phyloP scores from a whole-genome alignment of 129 eudicot species.

The Escallonia herrerae region DNA sequence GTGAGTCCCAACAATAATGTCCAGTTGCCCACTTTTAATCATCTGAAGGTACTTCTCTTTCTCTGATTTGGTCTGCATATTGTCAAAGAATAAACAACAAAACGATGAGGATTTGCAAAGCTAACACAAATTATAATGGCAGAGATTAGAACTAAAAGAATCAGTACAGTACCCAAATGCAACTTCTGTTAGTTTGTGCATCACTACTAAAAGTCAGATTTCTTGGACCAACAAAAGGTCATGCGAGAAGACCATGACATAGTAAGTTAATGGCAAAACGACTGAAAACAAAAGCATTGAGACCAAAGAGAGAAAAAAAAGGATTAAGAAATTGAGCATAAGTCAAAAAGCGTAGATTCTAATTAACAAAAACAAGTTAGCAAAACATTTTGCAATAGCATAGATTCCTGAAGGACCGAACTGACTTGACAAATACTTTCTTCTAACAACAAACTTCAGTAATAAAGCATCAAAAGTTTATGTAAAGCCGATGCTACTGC shows the following conservation, averaged over 20 bases:
- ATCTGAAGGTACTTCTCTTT: conserved; percentile 64
- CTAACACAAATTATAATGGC: background rate
- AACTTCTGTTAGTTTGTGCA: background rate
- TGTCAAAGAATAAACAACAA: background rate
- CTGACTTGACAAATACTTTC: too few species aligned
- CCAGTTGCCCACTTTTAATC: conserved; percentile 77
- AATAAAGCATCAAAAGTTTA: background rate
- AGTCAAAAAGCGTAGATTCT: background rate
- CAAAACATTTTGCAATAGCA: too few species aligned
- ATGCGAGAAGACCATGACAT: too few species aligned
- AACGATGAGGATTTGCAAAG: background rate
- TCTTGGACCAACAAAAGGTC: too few species aligned
- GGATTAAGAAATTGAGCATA: background rate
- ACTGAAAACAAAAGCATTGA: background rate
- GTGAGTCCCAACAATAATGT: conserved; percentile 92
- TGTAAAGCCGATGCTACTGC: conserved; percentile 6
- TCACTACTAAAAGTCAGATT: background rate
- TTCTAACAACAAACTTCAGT: background rate
- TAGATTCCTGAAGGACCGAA: too few species aligned
- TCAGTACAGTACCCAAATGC: background rate
- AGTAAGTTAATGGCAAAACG: too few species aligned
- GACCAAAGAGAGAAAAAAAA: background rate
- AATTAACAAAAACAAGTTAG: background rate
- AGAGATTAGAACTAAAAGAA: background rate
- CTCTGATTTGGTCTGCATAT: conserved; percentile 64